Evolutionary conservation across 805 yeast species (phyloP).

Genomic region (Zygotorulaspora chibaensis): DNA sequence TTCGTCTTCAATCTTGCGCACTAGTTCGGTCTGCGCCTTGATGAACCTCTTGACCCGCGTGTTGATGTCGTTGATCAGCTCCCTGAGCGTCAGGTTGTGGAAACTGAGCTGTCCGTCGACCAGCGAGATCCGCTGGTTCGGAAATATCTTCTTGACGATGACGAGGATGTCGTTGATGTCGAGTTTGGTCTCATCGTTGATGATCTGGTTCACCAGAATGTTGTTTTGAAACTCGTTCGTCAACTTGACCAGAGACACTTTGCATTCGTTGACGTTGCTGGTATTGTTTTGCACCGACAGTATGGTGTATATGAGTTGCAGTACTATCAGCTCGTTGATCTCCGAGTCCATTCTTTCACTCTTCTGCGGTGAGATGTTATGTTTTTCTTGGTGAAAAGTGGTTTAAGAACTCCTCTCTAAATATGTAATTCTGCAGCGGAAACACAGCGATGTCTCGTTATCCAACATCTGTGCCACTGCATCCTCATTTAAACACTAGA

Average conservation of each 20-base stretch:
- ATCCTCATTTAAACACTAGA: constrained; percentile 13
- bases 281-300: constrained; percentile 14
- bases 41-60: constrained; percentile 19
- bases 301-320: constrained; percentile 29
- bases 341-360: constrained; percentile 17
- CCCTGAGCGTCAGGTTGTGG: constrained; percentile 28
- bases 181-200: constrained; percentile 21
- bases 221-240: constrained; percentile 34
- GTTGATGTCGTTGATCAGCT: constrained; percentile 19
- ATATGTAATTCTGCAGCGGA: neutral
- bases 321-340: constrained; percentile 31
- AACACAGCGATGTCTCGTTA: neutral
- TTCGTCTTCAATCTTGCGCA: constrained; percentile 21
- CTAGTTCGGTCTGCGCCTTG: constrained; percentile 12
- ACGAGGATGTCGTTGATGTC: constrained; percentile 32
- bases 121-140: constrained; percentile 29
- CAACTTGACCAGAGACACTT: constrained; percentile 31
- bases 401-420: neutral
- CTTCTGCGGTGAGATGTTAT: neutral
- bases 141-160: constrained; percentile 29
- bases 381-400: neutral
- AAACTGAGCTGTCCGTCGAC: constrained; percentile 34
- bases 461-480: constrained; percentile 23
- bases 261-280: constrained; percentile 18
- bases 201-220: constrained; percentile 24